phyloP scores from a whole-genome alignment of 768 basidiomycete genomes.

The Galerina marginata region DNA sequence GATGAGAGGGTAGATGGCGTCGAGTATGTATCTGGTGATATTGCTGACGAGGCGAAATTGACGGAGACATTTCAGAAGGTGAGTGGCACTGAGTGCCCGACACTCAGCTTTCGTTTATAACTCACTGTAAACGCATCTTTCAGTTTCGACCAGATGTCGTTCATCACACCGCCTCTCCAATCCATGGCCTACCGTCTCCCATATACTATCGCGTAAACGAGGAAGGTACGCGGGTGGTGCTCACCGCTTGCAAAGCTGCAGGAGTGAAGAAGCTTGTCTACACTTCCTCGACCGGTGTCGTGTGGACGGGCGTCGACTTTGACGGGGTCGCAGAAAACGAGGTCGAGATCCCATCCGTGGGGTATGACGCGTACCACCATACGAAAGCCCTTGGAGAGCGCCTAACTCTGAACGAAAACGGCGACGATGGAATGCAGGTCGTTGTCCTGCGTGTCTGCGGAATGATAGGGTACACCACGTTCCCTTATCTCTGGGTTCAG shows the following conservation, averaged over 20 bases:
- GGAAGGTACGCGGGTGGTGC: background rate
- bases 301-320: background rate
- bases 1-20: background rate
- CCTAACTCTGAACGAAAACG: background rate
- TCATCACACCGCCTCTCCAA: conserved; percentile 1
- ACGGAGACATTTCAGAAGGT: background rate
- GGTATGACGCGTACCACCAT: background rate
- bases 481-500: background rate
- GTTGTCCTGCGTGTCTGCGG: background rate
- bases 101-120: too few relatives aligned
- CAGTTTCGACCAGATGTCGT: background rate
- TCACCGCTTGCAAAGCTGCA: background rate
- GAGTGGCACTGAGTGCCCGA: too few relatives aligned
- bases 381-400: background rate
- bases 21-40: background rate
- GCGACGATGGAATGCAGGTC: background rate
- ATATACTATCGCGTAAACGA: background rate
- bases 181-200: background rate
- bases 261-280: background rate
- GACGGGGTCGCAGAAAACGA: background rate
- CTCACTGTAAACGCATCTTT: background rate
- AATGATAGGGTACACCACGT: background rate
- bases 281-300: background rate
- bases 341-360: background rate
- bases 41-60: background rate